Base-by-base conservation (phyloP, 257 asterid genomes). In the Gentiana dahurica region DNA sequence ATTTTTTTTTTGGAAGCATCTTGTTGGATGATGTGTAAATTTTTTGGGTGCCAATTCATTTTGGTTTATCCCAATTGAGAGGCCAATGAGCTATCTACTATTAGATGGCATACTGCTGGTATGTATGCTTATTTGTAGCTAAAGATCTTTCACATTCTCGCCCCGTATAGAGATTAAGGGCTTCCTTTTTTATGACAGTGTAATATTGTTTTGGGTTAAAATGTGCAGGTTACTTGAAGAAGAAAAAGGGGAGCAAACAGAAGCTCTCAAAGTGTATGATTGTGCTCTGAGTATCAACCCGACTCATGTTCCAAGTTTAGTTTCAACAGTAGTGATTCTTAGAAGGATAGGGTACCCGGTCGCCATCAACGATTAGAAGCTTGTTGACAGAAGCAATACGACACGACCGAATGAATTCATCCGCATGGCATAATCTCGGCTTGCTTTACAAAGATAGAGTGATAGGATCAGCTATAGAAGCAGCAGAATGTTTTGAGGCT, bases 401-500 rank as follows among this genome's bases (percentile, higher is more conserved):
- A 59, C 85, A 84, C 1, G 95, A 89, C 46, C 77, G 90, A 75
- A 86, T 86, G 43, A 89, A 78, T 64, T 71, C 85, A 53, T 60
- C 61, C 0, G 97, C 97, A 0, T 89, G 97, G 97, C 81, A 86
- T 77, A 78, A 81, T 77, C 95, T 89, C 3, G 95, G 97, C 36
- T 68, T 89, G 51, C 75, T 89, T 36, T 78, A 79, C 75, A 86
- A 78, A 79, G 63, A 57, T 13, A 86, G 74, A 53, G 60, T 39
- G 15, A 63, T 73, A 4, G 60, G 68, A 35, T 76, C 77, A 32
- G 68, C 74, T 12, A 34, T 70, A 12, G 87, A 85, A 58, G 97
- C 95, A 4, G 95, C 77, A 0, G 92, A 86, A 66, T 89, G 97
- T 66, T 89, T 89, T n/a, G 90, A 84, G 77, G 97, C 97, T 68